Evolutionary conservation across 805 yeast species (phyloP), one percentile per base, ranked within the genome.

Genomic region (Phaffomyces opuntiae): DNA sequence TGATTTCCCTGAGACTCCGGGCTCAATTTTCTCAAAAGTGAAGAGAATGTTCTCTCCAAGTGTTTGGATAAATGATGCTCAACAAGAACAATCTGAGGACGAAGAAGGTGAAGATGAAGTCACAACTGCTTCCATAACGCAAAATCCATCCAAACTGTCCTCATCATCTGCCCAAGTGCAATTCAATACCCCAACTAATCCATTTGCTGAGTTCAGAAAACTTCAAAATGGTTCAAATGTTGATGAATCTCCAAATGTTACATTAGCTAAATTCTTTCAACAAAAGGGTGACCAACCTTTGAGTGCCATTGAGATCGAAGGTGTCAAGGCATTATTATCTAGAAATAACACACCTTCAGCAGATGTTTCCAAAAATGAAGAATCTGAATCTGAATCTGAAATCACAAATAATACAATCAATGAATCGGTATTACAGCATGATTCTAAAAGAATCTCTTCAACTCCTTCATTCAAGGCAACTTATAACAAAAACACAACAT

Each of bases 251-350:
- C 80, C 83, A 6, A 83, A 82, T 64, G 78, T 75, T 29, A 73
- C 76, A 31, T 64, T 87, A 40, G 82, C 88, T 12, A 77, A 73
- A 27, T 87, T 87, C 59, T 87, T 87, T 62, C 70, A 71, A n/a
- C 68, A 66, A 38, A 87, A 85, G 60, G 95, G 95, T n/a, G 76
- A 80, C 46, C 65, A 65, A n/a, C 88, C 91, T 5, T 68, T 87
- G 49, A 70, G 81, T 13, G 87, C 81, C 24, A 70, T 86, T 38
- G 96, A 87, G 60, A 74, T 81, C 55, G 91, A 83, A 62, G 95
- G 95, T n/a, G 91, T 87, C 1, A 60, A 81, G 49, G 76, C 89
- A 7, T 63, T 86, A 16, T 68, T 76, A 48, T 66, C 67, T 17
- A 40, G 38, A 9, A 11, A 35, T 4, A 34, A 25, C 16, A 17